Conservation (phyloP, 192 early-diverging fungal species). For the Entomortierella beljakovae region DNA sequence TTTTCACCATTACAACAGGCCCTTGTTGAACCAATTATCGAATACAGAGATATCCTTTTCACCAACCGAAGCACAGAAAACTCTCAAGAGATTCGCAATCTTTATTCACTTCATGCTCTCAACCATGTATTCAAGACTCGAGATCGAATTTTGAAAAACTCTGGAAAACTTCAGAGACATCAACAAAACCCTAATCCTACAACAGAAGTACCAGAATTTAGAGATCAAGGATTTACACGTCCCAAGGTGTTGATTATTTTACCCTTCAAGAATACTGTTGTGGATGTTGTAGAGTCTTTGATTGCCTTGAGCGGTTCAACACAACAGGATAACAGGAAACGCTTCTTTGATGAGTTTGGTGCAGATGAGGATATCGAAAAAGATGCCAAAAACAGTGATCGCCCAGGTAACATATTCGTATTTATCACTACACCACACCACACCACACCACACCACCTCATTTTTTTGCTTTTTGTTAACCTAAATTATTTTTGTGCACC, state of each 20-base stretch:
- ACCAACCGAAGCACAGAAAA: conserved; percentile 69
- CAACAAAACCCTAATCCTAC: conserved; percentile 52
- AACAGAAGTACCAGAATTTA: conserved; percentile 68
- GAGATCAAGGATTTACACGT: conserved; percentile 96
- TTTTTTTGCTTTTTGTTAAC: background rate
- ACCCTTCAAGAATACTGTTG: conserved; percentile 87
- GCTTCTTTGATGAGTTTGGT: conserved; percentile 87
- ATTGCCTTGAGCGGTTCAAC: conserved; percentile 81
- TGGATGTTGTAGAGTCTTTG: conserved; percentile 82
- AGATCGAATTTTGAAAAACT: conserved; percentile 84
- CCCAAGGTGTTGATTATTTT: conserved; percentile 91
- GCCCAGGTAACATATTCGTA: conserved; percentile 56
- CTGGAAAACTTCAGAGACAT: conserved; percentile 73
- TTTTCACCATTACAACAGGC: conserved; percentile 70
- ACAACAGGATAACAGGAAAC: conserved; percentile 88
- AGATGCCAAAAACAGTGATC: conserved; percentile 65
- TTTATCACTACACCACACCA: background rate
- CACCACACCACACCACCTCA: background rate
- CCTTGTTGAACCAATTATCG: conserved; percentile 72
- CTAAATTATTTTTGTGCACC: background rate
- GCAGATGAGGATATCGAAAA: conserved; percentile 69
- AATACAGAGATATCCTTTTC: conserved; percentile 85
- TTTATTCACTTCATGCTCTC: conserved; percentile 85
- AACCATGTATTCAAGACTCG: conserved; percentile 93
- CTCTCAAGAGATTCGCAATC: conserved; percentile 74